A percentile compares a stretch with the other conserved stretches of the same genome.
These are phyloP conservation scores for Tetrapisispora taiwanensis DNA, from an alignment of 805 yeast species.

Conservation along the genomic window DNA sequence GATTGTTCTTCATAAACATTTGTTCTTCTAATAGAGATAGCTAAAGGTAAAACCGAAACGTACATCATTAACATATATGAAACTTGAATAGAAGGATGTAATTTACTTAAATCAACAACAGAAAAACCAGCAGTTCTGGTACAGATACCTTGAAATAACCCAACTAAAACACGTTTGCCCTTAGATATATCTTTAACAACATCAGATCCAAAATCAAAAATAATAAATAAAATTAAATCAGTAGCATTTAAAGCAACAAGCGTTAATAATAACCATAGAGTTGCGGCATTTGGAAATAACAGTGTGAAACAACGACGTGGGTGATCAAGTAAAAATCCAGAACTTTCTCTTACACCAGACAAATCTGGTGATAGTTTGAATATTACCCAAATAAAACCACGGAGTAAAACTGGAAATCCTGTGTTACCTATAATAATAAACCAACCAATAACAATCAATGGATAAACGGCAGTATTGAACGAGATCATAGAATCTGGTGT, in stretches of 20 bases:
- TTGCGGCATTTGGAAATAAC: constrained; percentile 82
- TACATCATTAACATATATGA: constrained; percentile 96
- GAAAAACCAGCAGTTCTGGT: constrained; percentile 92
- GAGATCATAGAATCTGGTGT: constrained; percentile 72
- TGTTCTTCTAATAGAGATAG: constrained; percentile 91
- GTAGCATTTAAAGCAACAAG: constrained; percentile 60
- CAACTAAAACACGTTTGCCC: constrained; percentile 68
- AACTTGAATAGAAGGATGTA: constrained; percentile 89
- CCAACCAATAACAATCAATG: constrained; percentile 51
- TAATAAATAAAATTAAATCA: constrained; percentile 72
- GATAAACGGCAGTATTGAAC: constrained; percentile 55
- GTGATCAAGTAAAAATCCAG: constrained; percentile 82
- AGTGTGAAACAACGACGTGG: constrained; percentile 95
- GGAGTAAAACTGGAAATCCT: constrained; percentile 77
- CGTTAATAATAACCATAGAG: constrained; percentile 86
- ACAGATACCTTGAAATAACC: constrained; percentile 81
- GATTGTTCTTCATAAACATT: constrained; percentile 97
- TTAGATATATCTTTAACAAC: constrained; percentile 45
- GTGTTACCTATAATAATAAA: constrained; percentile 89
- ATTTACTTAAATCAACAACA: constrained; percentile 52
- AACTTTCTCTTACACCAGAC: constrained; percentile 57
- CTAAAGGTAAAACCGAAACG: constrained; percentile 90
- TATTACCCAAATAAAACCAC: constrained; percentile 75
- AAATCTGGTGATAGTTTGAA: constrained; percentile 57
- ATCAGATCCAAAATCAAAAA: constrained; percentile 54